These are phyloP conservation scores for Trypanosoma cruzi DNA, from an alignment of 208 protist genomes.

Conservation along the genomic window DNA sequence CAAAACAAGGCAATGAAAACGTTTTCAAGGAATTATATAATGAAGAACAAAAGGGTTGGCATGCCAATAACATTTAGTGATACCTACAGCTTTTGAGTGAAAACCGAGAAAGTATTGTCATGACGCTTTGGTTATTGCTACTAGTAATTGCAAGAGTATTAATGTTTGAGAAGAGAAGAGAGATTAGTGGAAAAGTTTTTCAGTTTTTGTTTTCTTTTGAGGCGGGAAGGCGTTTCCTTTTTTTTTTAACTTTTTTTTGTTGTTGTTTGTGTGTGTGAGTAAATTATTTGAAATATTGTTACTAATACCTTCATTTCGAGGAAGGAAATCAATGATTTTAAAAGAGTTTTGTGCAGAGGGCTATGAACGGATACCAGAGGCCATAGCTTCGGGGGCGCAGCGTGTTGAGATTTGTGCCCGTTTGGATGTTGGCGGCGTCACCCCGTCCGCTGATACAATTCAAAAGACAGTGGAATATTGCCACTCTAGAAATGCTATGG, in stretches of 20 bases:
- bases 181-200: too few relatives aligned
- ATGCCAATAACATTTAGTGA: slow-evolving; percentile 16
- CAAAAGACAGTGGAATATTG: slow-evolving; percentile 11
- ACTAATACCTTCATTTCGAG: neutral
- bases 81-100: slow-evolving; percentile 20
- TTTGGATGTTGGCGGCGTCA: slow-evolving; percentile 18
- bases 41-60: slow-evolving; percentile 34
- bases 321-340: slow-evolving; percentile 8
- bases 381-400: slow-evolving; percentile 4
- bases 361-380: slow-evolving; percentile 7
- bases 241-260: neutral
- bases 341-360: slow-evolving; percentile 23
- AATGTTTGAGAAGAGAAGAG: too few relatives aligned
- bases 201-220: too few relatives aligned
- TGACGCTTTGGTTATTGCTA: too few relatives aligned
- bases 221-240: neutral
- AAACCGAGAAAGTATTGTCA: neutral
- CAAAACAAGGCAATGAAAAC: slow-evolving; percentile 30
- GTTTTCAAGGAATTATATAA: slow-evolving; percentile 58
- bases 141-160: too few relatives aligned
- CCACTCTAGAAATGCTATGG: slow-evolving; percentile 7
- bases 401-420: slow-evolving; percentile 15
- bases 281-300: neutral
- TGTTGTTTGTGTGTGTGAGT: neutral
- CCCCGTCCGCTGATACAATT: slow-evolving; percentile 7